Evolutionary conservation across 495 filamentous ascomycete species (phyloP).

Genomic region (Neurospora sp.): DNA sequence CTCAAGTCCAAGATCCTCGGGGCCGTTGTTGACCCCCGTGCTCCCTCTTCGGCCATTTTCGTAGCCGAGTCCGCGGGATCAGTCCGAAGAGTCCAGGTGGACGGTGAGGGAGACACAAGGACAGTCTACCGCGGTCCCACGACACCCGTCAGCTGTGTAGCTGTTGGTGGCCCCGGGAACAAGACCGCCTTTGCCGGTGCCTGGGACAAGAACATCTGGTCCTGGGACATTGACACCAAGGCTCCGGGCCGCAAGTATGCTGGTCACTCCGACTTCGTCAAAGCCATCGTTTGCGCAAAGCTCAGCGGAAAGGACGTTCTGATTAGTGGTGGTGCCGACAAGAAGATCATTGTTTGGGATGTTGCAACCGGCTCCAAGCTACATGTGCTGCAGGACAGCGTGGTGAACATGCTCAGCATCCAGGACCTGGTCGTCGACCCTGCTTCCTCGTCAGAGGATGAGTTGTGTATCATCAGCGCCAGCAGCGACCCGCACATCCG

Average conservation of each 20-base stretch:
- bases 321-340: conserved; percentile 80
- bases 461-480: conserved; percentile 58
- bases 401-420: conserved; percentile 62
- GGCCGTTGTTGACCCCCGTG: conserved; percentile 55
- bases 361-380: conserved; percentile 53
- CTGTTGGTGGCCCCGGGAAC: conserved; percentile 47
- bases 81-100: conserved; percentile 59
- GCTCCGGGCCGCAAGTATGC: conserved; percentile 46
- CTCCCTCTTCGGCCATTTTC: conserved; percentile 49
- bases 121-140: conserved; percentile 60
- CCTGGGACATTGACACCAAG: conserved; percentile 56
- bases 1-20: conserved; percentile 81
- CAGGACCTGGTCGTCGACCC: conserved; percentile 69
- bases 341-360: conserved; percentile 78
- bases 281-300: conserved; percentile 51
- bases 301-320: conserved; percentile 54
- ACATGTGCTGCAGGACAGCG: conserved; percentile 56
- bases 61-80: conserved; percentile 76
- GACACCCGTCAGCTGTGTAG: conserved; percentile 69
- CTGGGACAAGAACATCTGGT: conserved; percentile 89
- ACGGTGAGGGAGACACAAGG: conserved; percentile 38
- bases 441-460: conserved; percentile 31
- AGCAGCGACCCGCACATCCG: conserved; percentile 81
- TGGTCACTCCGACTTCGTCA: conserved; percentile 89
- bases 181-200: conserved; percentile 68